These are phyloP conservation scores for Aspergillus incahuasiensis DNA, from an alignment of 495 filamentous ascomycete species.

Conservation along the genomic window DNA sequence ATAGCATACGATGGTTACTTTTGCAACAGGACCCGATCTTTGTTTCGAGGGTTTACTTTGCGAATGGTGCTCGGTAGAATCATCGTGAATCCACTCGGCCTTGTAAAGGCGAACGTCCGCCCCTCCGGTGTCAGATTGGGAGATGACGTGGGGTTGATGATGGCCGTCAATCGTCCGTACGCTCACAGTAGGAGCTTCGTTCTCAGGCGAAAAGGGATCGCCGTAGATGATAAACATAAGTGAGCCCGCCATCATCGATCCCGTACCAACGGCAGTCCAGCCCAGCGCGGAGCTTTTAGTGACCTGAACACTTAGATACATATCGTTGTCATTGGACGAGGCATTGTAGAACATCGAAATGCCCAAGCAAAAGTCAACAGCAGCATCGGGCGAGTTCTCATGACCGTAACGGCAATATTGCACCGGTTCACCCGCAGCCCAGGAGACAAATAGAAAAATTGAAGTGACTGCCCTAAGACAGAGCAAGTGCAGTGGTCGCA, in stretches of 20 bases:
- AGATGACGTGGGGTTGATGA: slow-evolving; percentile 4
- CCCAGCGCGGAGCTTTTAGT: slow-evolving; percentile 9
- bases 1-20: slow-evolving; percentile 3
- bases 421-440: slow-evolving; percentile 1
- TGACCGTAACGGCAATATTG: slow-evolving; percentile 14
- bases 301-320: slow-evolving; percentile 9
- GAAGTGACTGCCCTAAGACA: background rate
- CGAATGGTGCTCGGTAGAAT: background rate
- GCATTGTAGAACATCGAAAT: slow-evolving; percentile 7
- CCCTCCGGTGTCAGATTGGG: background rate
- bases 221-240: slow-evolving; percentile 12
- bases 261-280: slow-evolving; percentile 11
- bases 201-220: slow-evolving; percentile 4
- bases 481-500: background rate
- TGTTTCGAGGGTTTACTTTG: background rate
- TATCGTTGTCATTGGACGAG: slow-evolving; percentile 4
- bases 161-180: slow-evolving; percentile 6
- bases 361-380: slow-evolving; percentile 11
- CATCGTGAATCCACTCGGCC: background rate
- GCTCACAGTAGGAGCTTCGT: slow-evolving; percentile 5
- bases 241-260: slow-evolving; percentile 10
- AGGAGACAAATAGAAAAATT: background rate
- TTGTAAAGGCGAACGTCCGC: slow-evolving; percentile 4
- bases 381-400: background rate
- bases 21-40: background rate